phyloP scores from a whole-genome alignment of 495 filamentous ascomycete species.

The Margaritispora aquatica region DNA sequence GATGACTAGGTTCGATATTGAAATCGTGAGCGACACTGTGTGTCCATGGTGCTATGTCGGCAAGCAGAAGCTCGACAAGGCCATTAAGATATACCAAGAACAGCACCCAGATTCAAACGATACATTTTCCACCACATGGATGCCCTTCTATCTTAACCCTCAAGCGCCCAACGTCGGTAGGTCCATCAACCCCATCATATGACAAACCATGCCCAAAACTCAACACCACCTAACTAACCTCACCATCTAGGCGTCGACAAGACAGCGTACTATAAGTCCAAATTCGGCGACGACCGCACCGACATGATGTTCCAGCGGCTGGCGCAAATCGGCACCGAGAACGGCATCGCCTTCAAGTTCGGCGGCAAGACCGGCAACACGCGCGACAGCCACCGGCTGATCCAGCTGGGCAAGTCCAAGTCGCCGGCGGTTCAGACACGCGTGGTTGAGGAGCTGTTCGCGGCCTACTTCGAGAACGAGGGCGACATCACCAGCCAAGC shows the following conservation, averaged over 20 bases:
- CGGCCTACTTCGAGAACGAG: slow-evolving; percentile 69
- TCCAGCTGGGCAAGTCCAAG: slow-evolving; percentile 61
- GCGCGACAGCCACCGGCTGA: slow-evolving; percentile 66
- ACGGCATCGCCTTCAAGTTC: slow-evolving; percentile 68
- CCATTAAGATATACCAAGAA: slow-evolving; percentile 58
- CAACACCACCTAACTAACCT: not conserved
- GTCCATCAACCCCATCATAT: not conserved
- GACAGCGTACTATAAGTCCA: slow-evolving; percentile 39
- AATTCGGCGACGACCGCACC: slow-evolving; percentile 55
- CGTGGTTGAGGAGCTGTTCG: slow-evolving; percentile 64
- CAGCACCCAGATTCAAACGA: slow-evolving; percentile 51
- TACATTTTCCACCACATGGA: slow-evolving; percentile 66
- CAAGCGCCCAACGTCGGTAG: slow-evolving; percentile 39
- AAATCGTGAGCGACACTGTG: slow-evolving; percentile 69
- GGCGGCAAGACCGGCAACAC: slow-evolving; percentile 74
- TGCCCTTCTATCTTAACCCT: slow-evolving; percentile 76
- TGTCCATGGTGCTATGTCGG: slow-evolving; percentile 91
- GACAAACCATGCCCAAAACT: not conserved
- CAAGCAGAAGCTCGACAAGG: slow-evolving; percentile 63
- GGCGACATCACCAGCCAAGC: slow-evolving; percentile 65
- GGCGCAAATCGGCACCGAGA: slow-evolving; percentile 45
- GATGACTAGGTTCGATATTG: slow-evolving; percentile 76
- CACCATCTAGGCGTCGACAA: slow-evolving; percentile 52
- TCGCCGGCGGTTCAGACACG: slow-evolving; percentile 49
- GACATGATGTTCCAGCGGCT: slow-evolving; percentile 52